phyloP scores from a whole-genome alignment of 257 asterid species.

The Striga asiatica region DNA sequence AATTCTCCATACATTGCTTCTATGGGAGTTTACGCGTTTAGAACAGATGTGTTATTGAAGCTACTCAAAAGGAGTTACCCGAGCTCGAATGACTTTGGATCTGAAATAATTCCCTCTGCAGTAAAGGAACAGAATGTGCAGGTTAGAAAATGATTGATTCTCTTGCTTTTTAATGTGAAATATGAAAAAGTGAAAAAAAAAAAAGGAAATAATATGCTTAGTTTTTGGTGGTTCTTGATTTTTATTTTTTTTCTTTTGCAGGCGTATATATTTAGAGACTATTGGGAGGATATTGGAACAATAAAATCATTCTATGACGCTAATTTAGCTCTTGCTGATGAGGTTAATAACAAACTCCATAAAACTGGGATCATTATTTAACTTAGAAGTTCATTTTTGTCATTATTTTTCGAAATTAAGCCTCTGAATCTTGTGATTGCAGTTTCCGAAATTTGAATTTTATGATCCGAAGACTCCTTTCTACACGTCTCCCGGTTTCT shows the following conservation, averaged over 20 bases:
- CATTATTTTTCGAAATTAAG: not conserved
- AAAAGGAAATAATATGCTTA: too few species aligned
- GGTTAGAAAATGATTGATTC: constrained; percentile 26
- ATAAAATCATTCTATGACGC: constrained; percentile 83
- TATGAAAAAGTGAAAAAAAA: too few species aligned
- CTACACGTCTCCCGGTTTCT: constrained; percentile 88
- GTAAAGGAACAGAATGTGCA: constrained; percentile 65
- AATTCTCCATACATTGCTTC: constrained; percentile 77
- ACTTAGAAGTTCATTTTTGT: not conserved
- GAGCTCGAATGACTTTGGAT: constrained; percentile 79
- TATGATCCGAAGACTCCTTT: constrained; percentile 91
- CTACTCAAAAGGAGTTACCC: constrained; percentile 70
- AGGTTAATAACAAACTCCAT: too few species aligned
- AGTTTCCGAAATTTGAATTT: constrained; percentile 72
- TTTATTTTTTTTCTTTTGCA: too few species aligned
- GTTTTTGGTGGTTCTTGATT: too few species aligned
- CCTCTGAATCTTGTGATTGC: constrained; percentile 16
- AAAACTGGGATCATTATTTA: too few species aligned
- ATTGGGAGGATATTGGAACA: constrained; percentile 96
- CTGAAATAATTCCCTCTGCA: constrained; percentile 84
- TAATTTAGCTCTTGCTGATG: constrained; percentile 71
- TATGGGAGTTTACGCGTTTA: constrained; percentile 93
- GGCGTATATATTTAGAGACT: constrained; percentile 86
- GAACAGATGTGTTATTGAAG: constrained; percentile 56
- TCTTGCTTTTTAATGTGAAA: not conserved